A percentile compares a stretch with the other conserved stretches of the same genome.
Evolutionary conservation across 805 yeast genomes (phyloP).

Genomic region (Saturnispora kantuleensis): DNA sequence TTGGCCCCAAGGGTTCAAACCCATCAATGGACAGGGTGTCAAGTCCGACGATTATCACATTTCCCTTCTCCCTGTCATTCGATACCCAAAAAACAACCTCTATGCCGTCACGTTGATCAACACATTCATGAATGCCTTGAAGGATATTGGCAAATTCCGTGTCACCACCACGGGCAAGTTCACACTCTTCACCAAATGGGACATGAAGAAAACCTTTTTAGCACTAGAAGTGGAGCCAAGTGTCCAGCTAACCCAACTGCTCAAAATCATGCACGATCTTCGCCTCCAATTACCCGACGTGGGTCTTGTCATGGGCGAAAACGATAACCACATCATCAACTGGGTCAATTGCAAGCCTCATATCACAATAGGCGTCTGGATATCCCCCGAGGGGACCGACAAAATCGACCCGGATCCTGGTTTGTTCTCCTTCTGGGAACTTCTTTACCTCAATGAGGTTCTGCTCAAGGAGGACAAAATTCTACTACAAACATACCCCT

Average conservation of each 20-base stretch:
- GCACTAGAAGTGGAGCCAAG: constrained; percentile 3
- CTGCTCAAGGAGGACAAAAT: neutral
- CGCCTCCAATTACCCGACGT: constrained; percentile 7
- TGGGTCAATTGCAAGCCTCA: constrained; percentile 13
- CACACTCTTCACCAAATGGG: constrained; percentile 6
- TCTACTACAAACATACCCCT: neutral
- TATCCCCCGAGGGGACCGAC: neutral
- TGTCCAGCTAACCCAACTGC: neutral
- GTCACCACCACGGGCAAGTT: constrained; percentile 3
- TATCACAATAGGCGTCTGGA: constrained; percentile 15
- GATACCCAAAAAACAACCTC: constrained; percentile 11
- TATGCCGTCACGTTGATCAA: neutral
- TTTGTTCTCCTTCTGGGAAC: constrained; percentile 21
- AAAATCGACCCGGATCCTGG: neutral
- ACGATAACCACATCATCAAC: constrained; percentile 9
- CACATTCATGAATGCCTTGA: neutral
- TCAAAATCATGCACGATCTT: constrained; percentile 1
- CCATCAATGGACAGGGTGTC: neutral
- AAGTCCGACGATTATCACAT: constrained; percentile 11
- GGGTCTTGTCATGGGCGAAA: constrained; percentile 17
- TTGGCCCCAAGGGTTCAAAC: constrained; percentile 20
- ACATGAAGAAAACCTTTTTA: constrained; percentile 6
- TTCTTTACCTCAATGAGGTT: constrained; percentile 17
- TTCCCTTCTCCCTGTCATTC: constrained; percentile 20
- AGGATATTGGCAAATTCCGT: neutral